Evolutionary conservation across 352 stramenopile species (phyloP).

Genomic region (Phytophthora sp.): DNA sequence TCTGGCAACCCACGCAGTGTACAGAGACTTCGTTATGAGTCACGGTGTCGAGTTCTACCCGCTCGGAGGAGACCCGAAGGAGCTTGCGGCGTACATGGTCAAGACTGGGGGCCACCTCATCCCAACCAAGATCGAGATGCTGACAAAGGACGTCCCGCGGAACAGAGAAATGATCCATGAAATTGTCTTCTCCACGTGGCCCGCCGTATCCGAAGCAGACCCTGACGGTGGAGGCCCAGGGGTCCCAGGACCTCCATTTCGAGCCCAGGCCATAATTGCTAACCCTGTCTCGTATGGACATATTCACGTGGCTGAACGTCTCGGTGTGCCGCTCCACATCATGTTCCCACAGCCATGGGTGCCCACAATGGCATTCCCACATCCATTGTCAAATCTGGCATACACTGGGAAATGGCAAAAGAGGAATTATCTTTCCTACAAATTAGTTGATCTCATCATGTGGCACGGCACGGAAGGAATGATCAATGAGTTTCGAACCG

Average conservation of each 20-base stretch:
- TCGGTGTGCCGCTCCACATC: slow-evolving; percentile 92
- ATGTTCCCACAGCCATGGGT: slow-evolving; percentile 93
- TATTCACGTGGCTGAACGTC: slow-evolving; percentile 91
- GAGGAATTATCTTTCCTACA: slow-evolving; percentile 83
- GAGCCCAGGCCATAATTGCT: slow-evolving; percentile 91
- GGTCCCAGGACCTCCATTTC: slow-evolving; percentile 60
- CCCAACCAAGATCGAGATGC: slow-evolving; percentile 64
- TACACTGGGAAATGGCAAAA: slow-evolving; percentile 67
- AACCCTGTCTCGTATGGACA: slow-evolving; percentile 93
- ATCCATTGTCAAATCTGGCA: slow-evolving; percentile 82
- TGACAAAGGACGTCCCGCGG: slow-evolving; percentile 70
- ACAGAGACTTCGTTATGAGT: slow-evolving; percentile 81
- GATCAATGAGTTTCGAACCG: slow-evolving; percentile 83
- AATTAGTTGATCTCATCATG: slow-evolving; percentile 81
- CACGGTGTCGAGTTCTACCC: slow-evolving; percentile 83
- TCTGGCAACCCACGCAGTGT: slow-evolving; percentile 90
- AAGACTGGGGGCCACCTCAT: slow-evolving; percentile 84
- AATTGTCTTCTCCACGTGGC: slow-evolving; percentile 90
- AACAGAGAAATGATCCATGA: slow-evolving; percentile 90
- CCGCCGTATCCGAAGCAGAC: slow-evolving; percentile 74
- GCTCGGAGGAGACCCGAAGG: slow-evolving; percentile 72
- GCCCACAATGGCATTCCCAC: slow-evolving; percentile 85
- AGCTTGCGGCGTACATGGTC: slow-evolving; percentile 91
- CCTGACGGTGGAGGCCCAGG: slow-evolving; percentile 61
- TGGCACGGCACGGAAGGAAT: slow-evolving; percentile 58